Evolutionary conservation across 495 filamentous ascomycete species (phyloP), one percentile per base, ranked within the genome.

Genomic region (Aspergillus bridgeri): DNA sequence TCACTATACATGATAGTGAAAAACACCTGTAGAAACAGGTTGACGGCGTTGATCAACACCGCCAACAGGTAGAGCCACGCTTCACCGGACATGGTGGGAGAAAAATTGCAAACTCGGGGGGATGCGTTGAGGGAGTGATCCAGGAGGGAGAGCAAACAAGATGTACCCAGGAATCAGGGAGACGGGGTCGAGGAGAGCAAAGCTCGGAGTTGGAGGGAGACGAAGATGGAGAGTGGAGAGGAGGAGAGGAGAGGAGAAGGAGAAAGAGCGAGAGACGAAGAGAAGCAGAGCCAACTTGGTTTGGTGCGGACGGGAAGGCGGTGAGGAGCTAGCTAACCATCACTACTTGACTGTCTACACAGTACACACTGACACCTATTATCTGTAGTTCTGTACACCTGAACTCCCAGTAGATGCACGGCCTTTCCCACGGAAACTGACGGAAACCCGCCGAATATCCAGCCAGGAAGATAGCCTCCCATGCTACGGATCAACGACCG

Each of bases 1-100:
- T 97, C 92, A 75, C 90, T 95, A 77, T 97, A 99, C 95, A 99
- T 99, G 65, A 99, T 99, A 43, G 95, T 99, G 82, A 99, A 99
- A 82, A 99, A 99, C 56, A 99, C 95, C 77, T 99, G 95, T 51
- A 99, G 84, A 76, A 99, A 99, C 63, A 99, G 84, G 83, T 99
- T 99, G 85, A 98, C 94, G 78, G 95, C 95, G 82, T 99, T 99
- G 80, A 99, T 94, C 71, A 99, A 84, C 75, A 99, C 95, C 76
- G 94, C 88, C 75, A 99, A 82, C 65, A 99, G 88, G 81, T 96
- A 99, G 72, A 99, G 83, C 95, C 93, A 98, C 78, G 93, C 94
- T 86, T 98, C 93, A 69, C 93, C 93, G 65, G 93, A 97, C 93
- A 98, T 98, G 60, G 77, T 95, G 79, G 75, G 60, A 29, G 27